phyloP scores from a whole-genome alignment of 768 basidiomycete species.

The Termitomyces sp. region DNA sequence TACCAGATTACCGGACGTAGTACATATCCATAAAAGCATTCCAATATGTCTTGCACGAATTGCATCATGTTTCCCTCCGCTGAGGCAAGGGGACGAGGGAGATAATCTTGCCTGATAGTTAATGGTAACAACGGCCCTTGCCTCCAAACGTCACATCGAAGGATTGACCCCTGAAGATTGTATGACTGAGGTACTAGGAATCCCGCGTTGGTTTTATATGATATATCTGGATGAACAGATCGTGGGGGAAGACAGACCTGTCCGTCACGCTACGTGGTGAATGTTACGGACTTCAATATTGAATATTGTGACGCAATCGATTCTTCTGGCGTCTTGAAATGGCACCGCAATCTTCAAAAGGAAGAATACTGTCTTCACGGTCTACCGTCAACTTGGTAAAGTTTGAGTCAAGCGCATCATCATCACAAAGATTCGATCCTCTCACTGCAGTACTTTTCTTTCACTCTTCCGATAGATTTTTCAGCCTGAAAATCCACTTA shows the following conservation, averaged over 20 bases:
- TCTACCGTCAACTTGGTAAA: constrained; percentile 10
- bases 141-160: neutral
- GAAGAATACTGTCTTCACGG: constrained; percentile 3
- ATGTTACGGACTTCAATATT: no score
- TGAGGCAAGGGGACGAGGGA: neutral
- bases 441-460: constrained; percentile 18
- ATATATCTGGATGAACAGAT: no score
- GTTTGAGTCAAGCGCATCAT: constrained; percentile 4
- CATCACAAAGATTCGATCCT: constrained; percentile 16
- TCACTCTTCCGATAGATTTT: neutral
- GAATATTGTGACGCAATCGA: no score
- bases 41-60: neutral
- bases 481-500: neutral
- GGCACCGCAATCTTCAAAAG: constrained; percentile 3
- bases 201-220: no score
- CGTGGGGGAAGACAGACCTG: no score
- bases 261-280: no score
- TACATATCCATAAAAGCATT: neutral
- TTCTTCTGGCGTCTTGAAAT: neutral
- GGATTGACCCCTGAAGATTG: no score
- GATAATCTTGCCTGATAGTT: neutral
- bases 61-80: neutral
- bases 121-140: neutral
- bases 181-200: no score
- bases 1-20: neutral